These are phyloP conservation scores for Ogataea allantospora DNA, from an alignment of 805 yeast species.

Conservation along the genomic window DNA sequence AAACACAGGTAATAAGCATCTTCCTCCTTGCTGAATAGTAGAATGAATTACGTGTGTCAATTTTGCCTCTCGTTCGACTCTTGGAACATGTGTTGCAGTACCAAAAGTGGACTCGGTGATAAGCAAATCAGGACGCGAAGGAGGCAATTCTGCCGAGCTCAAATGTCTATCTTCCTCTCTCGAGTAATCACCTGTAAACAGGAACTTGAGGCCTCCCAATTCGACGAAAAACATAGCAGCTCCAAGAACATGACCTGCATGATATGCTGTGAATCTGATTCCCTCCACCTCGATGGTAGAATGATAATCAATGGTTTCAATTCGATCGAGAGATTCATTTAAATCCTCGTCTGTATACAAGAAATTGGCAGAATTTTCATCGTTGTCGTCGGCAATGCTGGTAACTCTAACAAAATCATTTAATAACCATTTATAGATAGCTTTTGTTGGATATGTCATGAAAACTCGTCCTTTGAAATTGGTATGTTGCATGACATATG, in stretches of 20 bases:
- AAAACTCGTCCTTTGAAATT: slow-evolving; percentile 92
- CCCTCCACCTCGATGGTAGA: slow-evolving; percentile 95
- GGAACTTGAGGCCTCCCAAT: slow-evolving; percentile 82
- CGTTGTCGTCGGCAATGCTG: slow-evolving; percentile 48
- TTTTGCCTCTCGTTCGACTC: slow-evolving; percentile 79
- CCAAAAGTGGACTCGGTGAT: slow-evolving; percentile 97
- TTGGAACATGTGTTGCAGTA: slow-evolving; percentile 93
- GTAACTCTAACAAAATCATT: slow-evolving; percentile 94
- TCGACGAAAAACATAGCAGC: slow-evolving; percentile 98
- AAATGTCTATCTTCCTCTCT: slow-evolving; percentile 94
- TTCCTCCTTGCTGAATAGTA: slow-evolving; percentile 83
- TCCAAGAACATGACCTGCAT: slow-evolving; percentile 99
- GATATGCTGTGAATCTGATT: slow-evolving; percentile 93
- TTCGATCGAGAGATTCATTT: slow-evolving; percentile 79
- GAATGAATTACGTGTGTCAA: slow-evolving; percentile 80
- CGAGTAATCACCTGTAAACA: slow-evolving; percentile 96
- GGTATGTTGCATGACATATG: slow-evolving; percentile 97
- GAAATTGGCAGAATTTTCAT: slow-evolving; percentile 39
- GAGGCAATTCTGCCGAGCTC: slow-evolving; percentile 93
- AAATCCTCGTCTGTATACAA: slow-evolving; percentile 90
- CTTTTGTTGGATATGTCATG: slow-evolving; percentile 99
- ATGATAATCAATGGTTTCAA: slow-evolving; percentile 93
- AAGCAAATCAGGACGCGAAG: slow-evolving; percentile 78
- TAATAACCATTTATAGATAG: slow-evolving; percentile 92
- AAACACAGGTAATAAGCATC: slow-evolving; percentile 89